Evolutionary conservation across 495 filamentous ascomycete genomes (phyloP), one percentile per base, ranked within the genome.

Genomic region (Penicillium cataractarum): DNA sequence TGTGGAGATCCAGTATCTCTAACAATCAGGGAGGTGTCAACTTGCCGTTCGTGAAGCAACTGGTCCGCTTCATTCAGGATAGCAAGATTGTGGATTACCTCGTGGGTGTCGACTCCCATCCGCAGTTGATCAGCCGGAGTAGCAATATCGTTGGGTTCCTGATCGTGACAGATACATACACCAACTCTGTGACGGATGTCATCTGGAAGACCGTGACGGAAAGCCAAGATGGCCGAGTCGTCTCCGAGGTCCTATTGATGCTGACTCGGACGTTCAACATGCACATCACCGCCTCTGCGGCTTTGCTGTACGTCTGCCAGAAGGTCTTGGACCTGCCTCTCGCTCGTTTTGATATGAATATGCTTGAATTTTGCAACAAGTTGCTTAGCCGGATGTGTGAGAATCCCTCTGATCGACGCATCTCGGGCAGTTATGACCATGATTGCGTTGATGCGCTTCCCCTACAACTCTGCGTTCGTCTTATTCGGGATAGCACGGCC

Each of bases 71-170:
- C 61, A 82, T 96, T 44, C 75, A 87, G 27, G 65, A 80, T 4
- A 86, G 86, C 48, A 85, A 84, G 60, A 81, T 96, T 26, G 82
- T 96, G 46, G 87, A 92, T 50, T 96, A 98, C 72, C 84, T 99
- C 29, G 87, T 98, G 57, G 91, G 95, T 2, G 87, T 93, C 46
- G 93, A 92, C 58, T 97, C 95, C 19, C 95, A 98, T 69, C 91
- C 91, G 6, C 92, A 97, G 67, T 85, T 99, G 60, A 96, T 96
- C 49, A 81, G 78, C 44, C 85, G 91, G 62, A 90, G 90, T 69
- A 82, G 82, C 60, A 97, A 97, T 58, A 90, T 98, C 57, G 80
- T 97, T 42, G 90, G 90, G 0, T 98, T 97, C 62, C 82, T 98
- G 51, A 83, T 92, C n/a, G 90, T 95, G 40, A 96, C 92, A 0